Conservation (phyloP, 2,329 filamentous ascomycete genomes). For the Lasiodiplodia hormozganensis region DNA sequence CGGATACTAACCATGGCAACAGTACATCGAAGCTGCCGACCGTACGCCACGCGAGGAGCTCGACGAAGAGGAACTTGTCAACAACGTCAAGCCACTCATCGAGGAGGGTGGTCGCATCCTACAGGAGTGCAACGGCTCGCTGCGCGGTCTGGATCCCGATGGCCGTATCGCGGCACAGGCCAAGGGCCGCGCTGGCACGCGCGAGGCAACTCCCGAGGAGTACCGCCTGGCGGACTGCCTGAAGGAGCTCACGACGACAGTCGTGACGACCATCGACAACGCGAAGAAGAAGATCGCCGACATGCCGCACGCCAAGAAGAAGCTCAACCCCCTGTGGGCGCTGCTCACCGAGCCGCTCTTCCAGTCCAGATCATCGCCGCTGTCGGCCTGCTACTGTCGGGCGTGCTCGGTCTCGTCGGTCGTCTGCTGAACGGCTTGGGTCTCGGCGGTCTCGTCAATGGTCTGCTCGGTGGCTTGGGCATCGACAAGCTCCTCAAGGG, state of each 20-base stretch:
- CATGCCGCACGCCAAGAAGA: slow-evolving; percentile 95
- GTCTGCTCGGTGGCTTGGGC: slow-evolving; percentile 77
- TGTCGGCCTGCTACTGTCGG: slow-evolving; percentile 80
- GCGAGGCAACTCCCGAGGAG: slow-evolving; percentile 82
- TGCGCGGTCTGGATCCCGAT: slow-evolving; percentile 88
- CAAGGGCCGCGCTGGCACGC: slow-evolving; percentile 77
- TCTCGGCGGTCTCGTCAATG: slow-evolving; percentile 80
- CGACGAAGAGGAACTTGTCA: slow-evolving; percentile 87
- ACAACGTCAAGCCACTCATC: slow-evolving; percentile 84
- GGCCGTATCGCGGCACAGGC: slow-evolving; percentile 84
- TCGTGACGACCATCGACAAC: slow-evolving; percentile 83
- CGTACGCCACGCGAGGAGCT: slow-evolving; percentile 83
- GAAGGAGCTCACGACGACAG: slow-evolving; percentile 83
- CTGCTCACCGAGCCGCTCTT: slow-evolving; percentile 84
- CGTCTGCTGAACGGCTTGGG: slow-evolving; percentile 81
- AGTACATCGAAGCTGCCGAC: slow-evolving; percentile 82
- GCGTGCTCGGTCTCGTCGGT: slow-evolving; percentile 85
- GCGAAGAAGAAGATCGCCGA: slow-evolving; percentile 87
- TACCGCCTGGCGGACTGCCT: slow-evolving; percentile 82
- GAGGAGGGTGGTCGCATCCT: slow-evolving; percentile 85
- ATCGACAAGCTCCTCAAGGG: slow-evolving; percentile 76
- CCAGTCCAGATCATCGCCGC: slow-evolving; percentile 94
- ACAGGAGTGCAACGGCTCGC: slow-evolving; percentile 83
- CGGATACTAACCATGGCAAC: slow-evolving; percentile 34
- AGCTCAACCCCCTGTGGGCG: slow-evolving; percentile 88